phyloP scores from a whole-genome alignment of 179 eudicot genomes.

The Vitellaria paradoxa region DNA sequence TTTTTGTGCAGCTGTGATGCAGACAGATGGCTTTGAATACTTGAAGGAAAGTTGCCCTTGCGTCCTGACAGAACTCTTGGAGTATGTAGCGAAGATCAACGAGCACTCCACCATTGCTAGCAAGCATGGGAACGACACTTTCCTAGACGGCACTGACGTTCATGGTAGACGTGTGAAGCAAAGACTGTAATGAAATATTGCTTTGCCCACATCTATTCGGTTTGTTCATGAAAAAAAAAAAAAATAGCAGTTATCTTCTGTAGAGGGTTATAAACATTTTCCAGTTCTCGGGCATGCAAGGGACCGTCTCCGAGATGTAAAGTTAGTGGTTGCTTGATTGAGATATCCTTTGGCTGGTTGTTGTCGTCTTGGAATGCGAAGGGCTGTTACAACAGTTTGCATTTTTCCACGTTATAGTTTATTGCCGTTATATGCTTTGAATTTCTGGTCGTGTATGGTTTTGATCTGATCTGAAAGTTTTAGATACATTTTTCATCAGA shows the following conservation, averaged over 20 bases:
- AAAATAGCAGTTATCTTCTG: not conserved
- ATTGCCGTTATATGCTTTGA: not conserved
- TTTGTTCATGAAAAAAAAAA: not conserved
- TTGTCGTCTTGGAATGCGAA: too few relatives aligned
- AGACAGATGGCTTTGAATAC: conserved; percentile 87
- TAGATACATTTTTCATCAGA: not conserved
- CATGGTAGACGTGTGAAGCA: conserved; percentile 87
- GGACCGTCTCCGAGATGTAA: conserved; percentile 7
- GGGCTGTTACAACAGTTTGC: not conserved
- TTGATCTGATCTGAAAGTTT: not conserved
- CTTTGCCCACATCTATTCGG: not conserved
- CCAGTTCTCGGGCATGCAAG: not conserved
- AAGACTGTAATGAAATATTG: conserved; percentile 29
- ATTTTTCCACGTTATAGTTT: not conserved
- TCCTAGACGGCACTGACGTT: conserved; percentile 63
- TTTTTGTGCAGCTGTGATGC: conserved; percentile 83
- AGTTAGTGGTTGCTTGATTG: not conserved
- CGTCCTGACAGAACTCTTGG: conserved; percentile 75
- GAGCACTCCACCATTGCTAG: conserved; percentile 55
- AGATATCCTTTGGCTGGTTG: not conserved
- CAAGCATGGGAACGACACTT: conserved; percentile 38
- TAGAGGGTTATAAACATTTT: conserved; percentile 12
- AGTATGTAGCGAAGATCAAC: conserved; percentile 56
- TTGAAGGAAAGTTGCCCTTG: conserved; percentile 81
- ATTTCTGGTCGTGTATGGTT: not conserved